Conservation (phyloP, 805 yeast species). For the Zygosaccharomyces rouxii region DNA sequence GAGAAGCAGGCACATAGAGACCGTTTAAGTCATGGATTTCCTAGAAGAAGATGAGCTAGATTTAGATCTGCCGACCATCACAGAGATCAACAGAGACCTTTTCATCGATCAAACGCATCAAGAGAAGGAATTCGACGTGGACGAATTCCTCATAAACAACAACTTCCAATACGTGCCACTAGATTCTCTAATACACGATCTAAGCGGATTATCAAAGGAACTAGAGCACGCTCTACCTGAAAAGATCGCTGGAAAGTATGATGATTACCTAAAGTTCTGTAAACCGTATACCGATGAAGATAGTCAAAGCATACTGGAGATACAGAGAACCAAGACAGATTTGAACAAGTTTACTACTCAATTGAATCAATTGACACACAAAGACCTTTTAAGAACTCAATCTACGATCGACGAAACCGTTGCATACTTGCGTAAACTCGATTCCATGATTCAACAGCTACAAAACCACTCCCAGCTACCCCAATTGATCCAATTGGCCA, state of each 20-base stretch:
- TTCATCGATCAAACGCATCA: conserved; percentile 23
- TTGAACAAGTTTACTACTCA: conserved; percentile 22
- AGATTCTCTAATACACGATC: conserved; percentile 29
- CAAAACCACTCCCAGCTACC: conserved; percentile 19
- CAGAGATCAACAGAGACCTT: conserved; percentile 28
- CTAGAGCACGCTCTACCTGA: conserved; percentile 25
- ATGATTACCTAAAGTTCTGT: conserved; percentile 27
- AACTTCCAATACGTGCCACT: conserved; percentile 33
- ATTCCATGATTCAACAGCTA: conserved; percentile 20
- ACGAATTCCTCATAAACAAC: conserved; percentile 29
- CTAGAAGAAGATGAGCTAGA: conserved; percentile 23
- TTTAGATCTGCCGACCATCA: conserved; percentile 26
- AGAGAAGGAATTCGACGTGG: conserved; percentile 22
- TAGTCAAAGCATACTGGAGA: conserved; percentile 21
- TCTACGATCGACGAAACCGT: conserved; percentile 25
- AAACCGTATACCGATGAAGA: conserved; percentile 20
- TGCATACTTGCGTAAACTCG: conserved; percentile 27
- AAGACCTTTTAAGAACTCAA: conserved; percentile 23
- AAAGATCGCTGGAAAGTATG: conserved; percentile 26
- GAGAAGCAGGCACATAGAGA: neutral
- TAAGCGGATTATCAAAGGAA: conserved; percentile 23
- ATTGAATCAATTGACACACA: conserved; percentile 19
- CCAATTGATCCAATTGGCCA: conserved; percentile 17
- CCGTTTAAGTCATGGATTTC: conserved; percentile 19
- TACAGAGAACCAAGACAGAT: conserved; percentile 24